Base-by-base conservation (phyloP, 768 basidiomycete species). In the Tricholoma hemisulphureum region DNA sequence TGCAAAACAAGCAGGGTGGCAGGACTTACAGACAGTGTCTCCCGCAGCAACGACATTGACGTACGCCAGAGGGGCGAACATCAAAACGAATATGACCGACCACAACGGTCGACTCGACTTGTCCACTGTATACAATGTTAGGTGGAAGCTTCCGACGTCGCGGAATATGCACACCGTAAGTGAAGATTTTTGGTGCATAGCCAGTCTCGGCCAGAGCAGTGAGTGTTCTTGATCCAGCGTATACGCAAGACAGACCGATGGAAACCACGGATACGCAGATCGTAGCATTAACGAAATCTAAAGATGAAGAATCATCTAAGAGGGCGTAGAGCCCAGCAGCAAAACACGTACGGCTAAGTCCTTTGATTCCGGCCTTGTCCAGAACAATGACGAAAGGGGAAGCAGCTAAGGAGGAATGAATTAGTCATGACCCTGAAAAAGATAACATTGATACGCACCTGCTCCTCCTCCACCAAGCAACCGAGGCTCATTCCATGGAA, bases 341-440 rank as follows among this genome's bases (percentile, higher is more conserved):
- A 26, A 32, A 24, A 31, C 4, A 64, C 75, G 31, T 55, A 78
- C 76, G 77, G 59, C 74, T 72, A 8, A 80, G 59, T 18, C 79
- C 79, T n/a, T 65, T 65, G 58, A 80, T 78, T 4, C 64, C 60
- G 7, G 77, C 77, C 20, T 69, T 68, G 34, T 76, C 72, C 20
- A 79, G 73, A 41, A 69, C 70, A 56, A 79, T 79, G 55, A 80
- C 77, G 61, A 80, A 79, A 28, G 79, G 79, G 35, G 79, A 80
- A 14, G 76, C 76, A 57, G 74, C 72, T 49, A 20, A 45, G 23
- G 16, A 9, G 14, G 13, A 5, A 9, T 55, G 18, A 5, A 58
- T 6, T 41, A 1, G 28, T 6, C 4, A 34, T 58, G 35, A 50
- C 50, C 8, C 28, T 11, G 31, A 11, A 29, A 3, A 7, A 32